Conservation (phyloP, 805 yeast genomes). For the Isabelozyma pseudorhagii region DNA sequence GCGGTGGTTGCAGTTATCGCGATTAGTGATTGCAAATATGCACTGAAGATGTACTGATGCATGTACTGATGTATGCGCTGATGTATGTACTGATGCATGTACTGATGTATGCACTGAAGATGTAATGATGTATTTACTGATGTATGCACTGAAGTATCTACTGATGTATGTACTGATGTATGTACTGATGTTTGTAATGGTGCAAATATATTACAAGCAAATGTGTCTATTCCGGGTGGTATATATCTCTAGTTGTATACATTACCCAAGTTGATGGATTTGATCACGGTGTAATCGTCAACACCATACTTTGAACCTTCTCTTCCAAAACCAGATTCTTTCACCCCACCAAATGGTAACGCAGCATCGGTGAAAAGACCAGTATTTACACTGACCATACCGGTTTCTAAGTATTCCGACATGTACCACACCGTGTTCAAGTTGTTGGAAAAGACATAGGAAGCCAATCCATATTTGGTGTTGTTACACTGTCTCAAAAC, state of each 20-base stretch:
- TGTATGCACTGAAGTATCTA: no score
- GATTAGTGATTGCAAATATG: no score
- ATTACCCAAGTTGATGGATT: conserved; percentile 50
- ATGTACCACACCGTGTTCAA: conserved; percentile 49
- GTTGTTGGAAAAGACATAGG: conserved; percentile 55
- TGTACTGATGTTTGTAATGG: no score
- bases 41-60: no score
- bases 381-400: conserved; percentile 63
- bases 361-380: conserved; percentile 57
- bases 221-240: background rate
- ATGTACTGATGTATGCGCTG: no score
- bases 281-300: conserved; percentile 65
- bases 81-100: no score
- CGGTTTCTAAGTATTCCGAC: conserved; percentile 57
- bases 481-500: conserved; percentile 54
- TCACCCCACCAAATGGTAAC: conserved; percentile 76
- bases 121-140: no score
- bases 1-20: no score
- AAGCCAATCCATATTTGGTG: conserved; percentile 55
- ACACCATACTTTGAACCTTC: conserved; percentile 76
- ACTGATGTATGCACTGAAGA: no score
- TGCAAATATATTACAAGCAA: no score
- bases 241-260: conserved; percentile 15
- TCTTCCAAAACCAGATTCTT: conserved; percentile 77
- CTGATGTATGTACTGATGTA: no score